Conservation (phyloP, 2,329 filamentous ascomycete genomes). For the Periconia macrospinosa region DNA sequence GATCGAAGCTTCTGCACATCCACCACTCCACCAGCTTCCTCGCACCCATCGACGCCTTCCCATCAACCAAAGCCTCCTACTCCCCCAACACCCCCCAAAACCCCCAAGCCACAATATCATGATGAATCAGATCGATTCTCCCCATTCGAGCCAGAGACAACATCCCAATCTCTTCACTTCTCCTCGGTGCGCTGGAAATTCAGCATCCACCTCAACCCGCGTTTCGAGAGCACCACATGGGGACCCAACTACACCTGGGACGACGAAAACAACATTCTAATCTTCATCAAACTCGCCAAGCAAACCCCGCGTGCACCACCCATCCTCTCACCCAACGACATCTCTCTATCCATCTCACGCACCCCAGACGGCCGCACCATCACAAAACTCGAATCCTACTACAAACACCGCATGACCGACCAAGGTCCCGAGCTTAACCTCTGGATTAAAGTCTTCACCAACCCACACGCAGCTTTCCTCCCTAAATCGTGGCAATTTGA, state of each 20-base stretch:
- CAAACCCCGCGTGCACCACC: neutral
- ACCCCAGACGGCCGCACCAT: neutral
- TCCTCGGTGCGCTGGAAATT: neutral
- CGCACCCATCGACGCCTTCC: neutral
- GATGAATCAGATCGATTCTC: neutral
- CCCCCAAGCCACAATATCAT: too few species aligned
- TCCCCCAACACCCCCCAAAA: too few species aligned
- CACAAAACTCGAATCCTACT: slow-evolving; percentile 1
- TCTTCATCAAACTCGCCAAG: neutral
- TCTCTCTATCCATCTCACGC: neutral
- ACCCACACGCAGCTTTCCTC: neutral
- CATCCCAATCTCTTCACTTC: neutral
- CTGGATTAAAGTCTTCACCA: neutral
- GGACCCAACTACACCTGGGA: neutral
- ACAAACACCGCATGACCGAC: neutral
- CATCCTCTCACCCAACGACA: neutral
- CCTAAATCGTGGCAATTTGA: neutral
- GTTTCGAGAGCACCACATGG: neutral
- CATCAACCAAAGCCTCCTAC: neutral
- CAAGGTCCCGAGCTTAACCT: neutral
- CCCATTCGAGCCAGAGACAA: neutral
- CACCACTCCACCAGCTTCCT: neutral
- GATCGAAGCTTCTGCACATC: neutral
- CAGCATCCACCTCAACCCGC: neutral
- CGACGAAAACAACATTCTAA: neutral